Conservation (phyloP, 148 eudicot genomes). For the Mesembryanthemum crystallinum region DNA sequence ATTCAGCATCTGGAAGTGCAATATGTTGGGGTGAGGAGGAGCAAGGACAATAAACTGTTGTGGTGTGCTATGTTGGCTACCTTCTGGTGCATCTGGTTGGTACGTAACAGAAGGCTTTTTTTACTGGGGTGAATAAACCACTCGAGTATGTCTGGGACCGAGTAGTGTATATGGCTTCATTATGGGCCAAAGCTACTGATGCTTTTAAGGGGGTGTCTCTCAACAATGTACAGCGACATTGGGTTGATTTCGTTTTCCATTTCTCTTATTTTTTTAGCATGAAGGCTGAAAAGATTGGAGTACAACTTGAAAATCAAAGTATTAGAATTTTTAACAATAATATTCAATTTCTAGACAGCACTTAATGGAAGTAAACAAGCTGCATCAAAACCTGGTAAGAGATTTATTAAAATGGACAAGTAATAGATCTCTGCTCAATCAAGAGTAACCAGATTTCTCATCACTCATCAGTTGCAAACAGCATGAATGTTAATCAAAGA, state of each 20-base stretch:
- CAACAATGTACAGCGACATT: too few relatives aligned
- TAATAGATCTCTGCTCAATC: neutral
- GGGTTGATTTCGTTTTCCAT: neutral
- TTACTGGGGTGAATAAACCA: too few relatives aligned
- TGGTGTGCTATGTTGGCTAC: too few relatives aligned
- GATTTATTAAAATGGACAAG: neutral
- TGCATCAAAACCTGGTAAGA: neutral
- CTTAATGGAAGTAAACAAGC: neutral
- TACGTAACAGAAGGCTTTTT: too few relatives aligned
- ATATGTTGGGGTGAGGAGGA: too few relatives aligned
- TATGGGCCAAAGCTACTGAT: too few relatives aligned
- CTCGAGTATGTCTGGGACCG: too few relatives aligned
- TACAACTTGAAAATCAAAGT: neutral
- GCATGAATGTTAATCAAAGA: neutral
- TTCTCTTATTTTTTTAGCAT: neutral
- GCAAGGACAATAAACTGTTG: too few relatives aligned
- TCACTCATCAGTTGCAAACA: slow-evolving; percentile 7
- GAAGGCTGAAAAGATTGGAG: neutral
- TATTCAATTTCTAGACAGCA: neutral
- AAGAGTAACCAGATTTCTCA: neutral
- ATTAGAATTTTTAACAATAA: neutral
- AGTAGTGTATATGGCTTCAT: too few relatives aligned
- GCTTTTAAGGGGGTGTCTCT: too few relatives aligned
- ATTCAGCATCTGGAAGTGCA: too few relatives aligned
- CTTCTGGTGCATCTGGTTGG: too few relatives aligned